Conservation (phyloP, 495 filamentous ascomycete genomes). For the Cladorrhinum samala region DNA sequence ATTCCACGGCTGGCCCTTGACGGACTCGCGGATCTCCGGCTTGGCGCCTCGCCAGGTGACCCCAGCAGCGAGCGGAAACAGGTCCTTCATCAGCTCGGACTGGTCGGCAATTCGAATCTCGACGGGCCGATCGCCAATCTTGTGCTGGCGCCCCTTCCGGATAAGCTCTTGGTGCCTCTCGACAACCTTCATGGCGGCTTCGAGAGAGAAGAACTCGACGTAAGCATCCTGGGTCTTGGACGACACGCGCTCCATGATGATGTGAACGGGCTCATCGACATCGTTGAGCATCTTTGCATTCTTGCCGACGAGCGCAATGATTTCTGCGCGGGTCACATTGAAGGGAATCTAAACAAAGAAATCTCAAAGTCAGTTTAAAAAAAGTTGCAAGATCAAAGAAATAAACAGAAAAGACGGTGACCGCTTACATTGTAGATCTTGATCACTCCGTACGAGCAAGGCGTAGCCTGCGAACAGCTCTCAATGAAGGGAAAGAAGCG, state of each 20-base stretch:
- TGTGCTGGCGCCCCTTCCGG: conserved; percentile 34
- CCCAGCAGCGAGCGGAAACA: conserved; percentile 64
- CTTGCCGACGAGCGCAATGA: conserved; percentile 65
- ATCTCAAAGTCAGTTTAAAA: background rate
- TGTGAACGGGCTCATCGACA: conserved; percentile 59
- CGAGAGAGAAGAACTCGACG: conserved; percentile 55
- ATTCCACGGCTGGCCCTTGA: conserved; percentile 48
- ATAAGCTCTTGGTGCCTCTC: conserved; percentile 35
- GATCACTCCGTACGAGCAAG: conserved; percentile 23
- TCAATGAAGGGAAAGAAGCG: conserved; percentile 41
- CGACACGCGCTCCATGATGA: conserved; percentile 76
- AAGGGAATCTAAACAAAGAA: conserved; percentile 57
- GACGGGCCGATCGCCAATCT: conserved; percentile 60
- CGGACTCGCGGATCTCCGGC: conserved; percentile 38
- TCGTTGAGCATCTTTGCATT: conserved; percentile 53
- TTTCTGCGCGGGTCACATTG: conserved; percentile 56
- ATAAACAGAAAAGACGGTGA: background rate
- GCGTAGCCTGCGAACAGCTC: conserved; percentile 11
- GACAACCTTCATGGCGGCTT: conserved; percentile 50
- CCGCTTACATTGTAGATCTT: conserved; percentile 32
- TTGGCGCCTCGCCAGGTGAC: conserved; percentile 50
- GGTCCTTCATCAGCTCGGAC: conserved; percentile 53
- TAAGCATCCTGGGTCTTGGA: conserved; percentile 73
- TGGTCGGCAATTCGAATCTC: conserved; percentile 57
- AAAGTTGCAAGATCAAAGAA: background rate